These are phyloP conservation scores for Clavispora vitiphila DNA, from an alignment of 805 yeast genomes.

Conservation along the genomic window DNA sequence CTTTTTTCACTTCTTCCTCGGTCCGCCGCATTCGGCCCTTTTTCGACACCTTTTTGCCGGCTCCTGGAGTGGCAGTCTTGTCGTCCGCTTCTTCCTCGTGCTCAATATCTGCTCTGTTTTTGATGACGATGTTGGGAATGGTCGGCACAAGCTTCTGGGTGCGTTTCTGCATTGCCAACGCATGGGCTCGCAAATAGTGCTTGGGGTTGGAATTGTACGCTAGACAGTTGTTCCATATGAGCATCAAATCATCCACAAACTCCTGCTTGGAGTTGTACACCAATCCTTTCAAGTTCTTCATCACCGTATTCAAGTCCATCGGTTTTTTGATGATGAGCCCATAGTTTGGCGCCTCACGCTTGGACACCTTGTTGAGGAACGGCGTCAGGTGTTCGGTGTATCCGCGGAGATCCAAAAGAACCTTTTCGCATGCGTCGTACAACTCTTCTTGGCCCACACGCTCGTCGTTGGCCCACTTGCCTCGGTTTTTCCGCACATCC, in stretches of 20 bases:
- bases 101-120: slow-evolving; percentile 70
- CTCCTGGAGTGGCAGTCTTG: slow-evolving; percentile 21
- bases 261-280: slow-evolving; percentile 81
- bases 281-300: slow-evolving; percentile 78
- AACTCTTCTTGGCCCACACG: slow-evolving; percentile 95
- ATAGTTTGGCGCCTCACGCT: slow-evolving; percentile 97
- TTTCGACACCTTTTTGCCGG: slow-evolving; percentile 32
- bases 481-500: slow-evolving; percentile 91
- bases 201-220: slow-evolving; percentile 92
- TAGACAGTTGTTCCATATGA: slow-evolving; percentile 93
- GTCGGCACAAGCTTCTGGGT: slow-evolving; percentile 69
- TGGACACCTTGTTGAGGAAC: slow-evolving; percentile 90
- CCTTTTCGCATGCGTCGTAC: slow-evolving; percentile 96
- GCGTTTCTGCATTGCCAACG: slow-evolving; percentile 92
- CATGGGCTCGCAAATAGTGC: slow-evolving; percentile 87
- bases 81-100: slow-evolving; percentile 44
- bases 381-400: slow-evolving; percentile 97
- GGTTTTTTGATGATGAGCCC: slow-evolving; percentile 86
- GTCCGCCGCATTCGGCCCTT: slow-evolving; percentile 37
- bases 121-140: slow-evolving; percentile 82
- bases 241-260: slow-evolving; percentile 91
- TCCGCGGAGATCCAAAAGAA: slow-evolving; percentile 80
- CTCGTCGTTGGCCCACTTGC: slow-evolving; percentile 97
- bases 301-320: slow-evolving; percentile 93
- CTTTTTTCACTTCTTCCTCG: slow-evolving; percentile 28